Percentiles rank a stretch among this genome's conserved stretches.
Conservation (phyloP, 306 rosid species). For the Lithocarpus polystachyus region DNA sequence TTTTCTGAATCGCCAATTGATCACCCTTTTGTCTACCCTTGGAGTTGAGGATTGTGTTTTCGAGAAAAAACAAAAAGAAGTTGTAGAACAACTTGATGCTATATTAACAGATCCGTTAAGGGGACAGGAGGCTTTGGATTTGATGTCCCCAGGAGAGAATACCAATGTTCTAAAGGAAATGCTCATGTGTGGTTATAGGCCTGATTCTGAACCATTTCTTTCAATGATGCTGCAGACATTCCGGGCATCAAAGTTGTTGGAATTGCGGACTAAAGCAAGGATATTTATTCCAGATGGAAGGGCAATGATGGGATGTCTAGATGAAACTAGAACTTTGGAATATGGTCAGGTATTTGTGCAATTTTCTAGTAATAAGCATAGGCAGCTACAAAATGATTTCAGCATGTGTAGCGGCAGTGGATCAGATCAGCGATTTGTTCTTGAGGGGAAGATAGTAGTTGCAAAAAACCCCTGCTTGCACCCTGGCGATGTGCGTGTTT, state of each 20-base stretch:
- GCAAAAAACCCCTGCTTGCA: slow-evolving; percentile 83
- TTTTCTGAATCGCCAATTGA: slow-evolving; percentile 75
- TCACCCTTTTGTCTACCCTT: slow-evolving; percentile 77
- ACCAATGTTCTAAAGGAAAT: slow-evolving; percentile 71
- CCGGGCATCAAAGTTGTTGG: slow-evolving; percentile 68
- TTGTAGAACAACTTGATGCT: slow-evolving; percentile 52
- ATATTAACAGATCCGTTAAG: slow-evolving; percentile 55
- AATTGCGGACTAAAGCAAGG: slow-evolving; percentile 58
- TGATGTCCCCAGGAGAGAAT: slow-evolving; percentile 77
- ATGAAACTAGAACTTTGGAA: slow-evolving; percentile 69
- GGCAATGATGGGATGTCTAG: slow-evolving; percentile 94
- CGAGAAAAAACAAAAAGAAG: slow-evolving; percentile 59
- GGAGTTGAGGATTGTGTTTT: slow-evolving; percentile 55
- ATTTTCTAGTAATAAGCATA: slow-evolving; percentile 30
- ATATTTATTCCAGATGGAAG: slow-evolving; percentile 69
- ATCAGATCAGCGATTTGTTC: slow-evolving; percentile 5
- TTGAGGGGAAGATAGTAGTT: slow-evolving; percentile 47
- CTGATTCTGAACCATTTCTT: slow-evolving; percentile 78
- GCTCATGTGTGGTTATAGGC: slow-evolving; percentile 71
- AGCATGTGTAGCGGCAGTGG: background rate
- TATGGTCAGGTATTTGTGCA: slow-evolving; percentile 86
- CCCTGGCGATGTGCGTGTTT: slow-evolving; percentile 84
- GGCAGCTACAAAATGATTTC: slow-evolving; percentile 25
- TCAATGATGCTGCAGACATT: slow-evolving; percentile 82
- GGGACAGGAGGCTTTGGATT: slow-evolving; percentile 65